phyloP scores from a whole-genome alignment of 768 basidiomycete species.

The Trametes cingulata region DNA sequence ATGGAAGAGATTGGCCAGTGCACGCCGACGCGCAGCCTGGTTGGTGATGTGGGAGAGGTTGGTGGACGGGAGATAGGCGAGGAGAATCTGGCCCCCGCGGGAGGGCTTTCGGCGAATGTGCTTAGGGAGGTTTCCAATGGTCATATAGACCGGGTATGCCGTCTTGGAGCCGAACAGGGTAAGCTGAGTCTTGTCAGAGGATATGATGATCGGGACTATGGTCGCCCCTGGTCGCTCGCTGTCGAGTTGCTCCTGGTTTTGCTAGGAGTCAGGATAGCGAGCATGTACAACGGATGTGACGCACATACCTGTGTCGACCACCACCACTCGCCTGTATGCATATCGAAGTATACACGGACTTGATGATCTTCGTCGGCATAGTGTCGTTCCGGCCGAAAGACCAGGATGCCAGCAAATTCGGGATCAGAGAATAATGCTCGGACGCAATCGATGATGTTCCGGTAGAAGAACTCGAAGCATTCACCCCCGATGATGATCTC shows the following conservation, averaged over 20 bases:
- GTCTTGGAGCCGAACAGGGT: constrained; percentile 29
- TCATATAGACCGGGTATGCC: constrained; percentile 33
- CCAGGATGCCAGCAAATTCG: constrained; percentile 31
- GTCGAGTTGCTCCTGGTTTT: constrained; percentile 16
- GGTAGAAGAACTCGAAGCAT: constrained; percentile 33
- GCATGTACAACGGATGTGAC: too few species aligned
- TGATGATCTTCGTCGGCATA: constrained; percentile 32
- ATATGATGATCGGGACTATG: constrained; percentile 30
- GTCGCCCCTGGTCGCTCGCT: constrained; percentile 23
- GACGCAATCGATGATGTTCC: constrained; percentile 38
- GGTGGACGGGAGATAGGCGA: constrained; percentile 29
- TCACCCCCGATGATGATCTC: constrained; percentile 33
- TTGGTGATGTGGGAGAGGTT: constrained; percentile 16
- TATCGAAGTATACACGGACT: constrained; percentile 38
- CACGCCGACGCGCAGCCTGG: constrained; percentile 24
- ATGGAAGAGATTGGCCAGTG: constrained; percentile 41
- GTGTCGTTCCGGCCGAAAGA: constrained; percentile 39
- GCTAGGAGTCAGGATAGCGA: too few species aligned
- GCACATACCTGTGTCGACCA: constrained; percentile 45
- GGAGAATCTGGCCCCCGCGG: constrained; percentile 15
- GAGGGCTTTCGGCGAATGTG: constrained; percentile 22
- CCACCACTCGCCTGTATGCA: constrained; percentile 54
- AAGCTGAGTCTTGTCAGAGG: constrained; percentile 29
- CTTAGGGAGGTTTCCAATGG: constrained; percentile 33
- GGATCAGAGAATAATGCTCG: constrained; percentile 35